These are phyloP conservation scores for Eimeria maxima DNA, from an alignment of 169 alveolate genomes.

Conservation along the genomic window DNA sequence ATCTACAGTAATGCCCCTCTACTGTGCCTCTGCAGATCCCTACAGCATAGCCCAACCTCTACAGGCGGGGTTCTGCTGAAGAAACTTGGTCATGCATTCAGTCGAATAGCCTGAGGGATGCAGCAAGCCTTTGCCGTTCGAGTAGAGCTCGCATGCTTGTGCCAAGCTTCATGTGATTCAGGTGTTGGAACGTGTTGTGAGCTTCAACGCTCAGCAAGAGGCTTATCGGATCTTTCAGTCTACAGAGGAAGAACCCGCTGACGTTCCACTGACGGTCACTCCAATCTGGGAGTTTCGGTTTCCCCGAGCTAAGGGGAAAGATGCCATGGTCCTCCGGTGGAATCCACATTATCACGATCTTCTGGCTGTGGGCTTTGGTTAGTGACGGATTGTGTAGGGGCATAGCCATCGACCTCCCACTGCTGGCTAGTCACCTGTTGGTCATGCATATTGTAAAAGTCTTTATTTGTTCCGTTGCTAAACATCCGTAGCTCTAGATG, in stretches of 20 bases:
- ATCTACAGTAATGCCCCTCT: background rate
- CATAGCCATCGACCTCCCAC: background rate
- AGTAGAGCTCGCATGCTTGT: background rate
- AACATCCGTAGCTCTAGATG: background rate
- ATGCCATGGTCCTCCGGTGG: constrained; percentile 94
- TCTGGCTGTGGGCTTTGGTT: constrained; percentile 96
- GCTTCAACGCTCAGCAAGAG: constrained; percentile 74
- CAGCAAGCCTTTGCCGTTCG: background rate
- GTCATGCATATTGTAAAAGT: background rate
- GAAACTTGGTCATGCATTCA: background rate
- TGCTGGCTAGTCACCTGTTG: background rate
- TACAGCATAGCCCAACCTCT: background rate
- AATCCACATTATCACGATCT: constrained; percentile 96
- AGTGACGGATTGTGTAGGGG: background rate
- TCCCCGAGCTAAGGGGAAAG: constrained; percentile 83
- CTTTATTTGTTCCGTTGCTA: background rate
- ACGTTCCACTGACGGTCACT: constrained; percentile 15
- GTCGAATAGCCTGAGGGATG: background rate
- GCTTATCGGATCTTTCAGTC: constrained; percentile 59
- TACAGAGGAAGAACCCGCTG: constrained; percentile 56
- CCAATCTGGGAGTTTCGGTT: constrained; percentile 84
- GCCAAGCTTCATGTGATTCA: background rate
- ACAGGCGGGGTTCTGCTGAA: background rate
- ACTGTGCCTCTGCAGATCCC: too few relatives aligned
- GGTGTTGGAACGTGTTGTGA: constrained; percentile 75